phyloP scores from a whole-genome alignment of 768 basidiomycete species.

The Boletus coccyginus region DNA sequence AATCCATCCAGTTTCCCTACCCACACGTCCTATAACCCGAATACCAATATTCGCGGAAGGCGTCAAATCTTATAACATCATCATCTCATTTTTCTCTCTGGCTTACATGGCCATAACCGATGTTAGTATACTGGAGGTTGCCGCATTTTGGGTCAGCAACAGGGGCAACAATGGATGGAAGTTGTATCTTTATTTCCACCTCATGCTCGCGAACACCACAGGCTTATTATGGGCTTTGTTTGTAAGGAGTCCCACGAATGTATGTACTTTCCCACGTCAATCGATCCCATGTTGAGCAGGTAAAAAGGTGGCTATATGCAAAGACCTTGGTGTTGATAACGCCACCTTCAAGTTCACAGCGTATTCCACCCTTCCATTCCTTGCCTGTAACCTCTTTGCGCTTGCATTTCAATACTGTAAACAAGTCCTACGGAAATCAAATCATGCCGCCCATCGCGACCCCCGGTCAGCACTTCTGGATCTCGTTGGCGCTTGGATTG shows the following conservation, averaged over 20 bases:
- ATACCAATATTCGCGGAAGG: constrained; percentile 63
- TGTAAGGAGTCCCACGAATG: constrained; percentile 90
- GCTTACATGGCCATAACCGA: constrained; percentile 95
- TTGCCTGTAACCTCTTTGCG: constrained; percentile 59
- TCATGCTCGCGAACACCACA: constrained; percentile 82
- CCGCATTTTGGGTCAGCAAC: constrained; percentile 87
- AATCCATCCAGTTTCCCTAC: constrained; percentile 44
- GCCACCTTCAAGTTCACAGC: constrained; percentile 78
- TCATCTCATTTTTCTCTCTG: constrained; percentile 87
- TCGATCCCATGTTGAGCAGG: background rate
- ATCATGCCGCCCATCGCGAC: constrained; percentile 37
- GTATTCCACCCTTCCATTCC: constrained; percentile 79
- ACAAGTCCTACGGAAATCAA: constrained; percentile 48
- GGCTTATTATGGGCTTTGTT: constrained; percentile 58
- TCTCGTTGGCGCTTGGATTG: constrained; percentile 70
- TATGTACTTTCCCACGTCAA: constrained; percentile 7
- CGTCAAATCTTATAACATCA: constrained; percentile 86
- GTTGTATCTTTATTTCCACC: constrained; percentile 78
- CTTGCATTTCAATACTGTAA: constrained; percentile 58
- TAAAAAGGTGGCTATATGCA: constrained; percentile 68
- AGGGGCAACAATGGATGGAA: constrained; percentile 67
- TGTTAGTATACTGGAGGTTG: constrained; percentile 76
- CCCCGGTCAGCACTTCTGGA: constrained; percentile 69
- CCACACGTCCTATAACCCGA: constrained; percentile 32
- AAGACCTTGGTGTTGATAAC: constrained; percentile 78